phyloP scores from a whole-genome alignment of 768 basidiomycete species.

The Termitomyces sp. region DNA sequence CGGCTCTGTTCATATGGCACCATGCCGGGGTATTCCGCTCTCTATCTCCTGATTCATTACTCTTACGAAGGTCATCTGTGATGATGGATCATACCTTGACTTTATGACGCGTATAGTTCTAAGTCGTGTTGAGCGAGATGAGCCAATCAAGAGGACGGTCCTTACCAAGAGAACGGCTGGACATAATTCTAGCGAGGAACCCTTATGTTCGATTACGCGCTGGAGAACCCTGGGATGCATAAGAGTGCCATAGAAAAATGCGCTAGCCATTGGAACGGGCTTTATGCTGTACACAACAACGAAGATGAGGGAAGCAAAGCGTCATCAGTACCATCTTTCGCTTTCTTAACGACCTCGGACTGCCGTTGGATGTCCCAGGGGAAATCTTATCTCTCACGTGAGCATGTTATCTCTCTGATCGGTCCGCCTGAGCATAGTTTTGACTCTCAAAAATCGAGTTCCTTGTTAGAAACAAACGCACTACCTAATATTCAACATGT shows the following conservation, averaged over 20 bases:
- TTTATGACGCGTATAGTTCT: conserved; percentile 81
- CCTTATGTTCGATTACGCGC: conserved; percentile 68
- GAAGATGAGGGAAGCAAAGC: neutral
- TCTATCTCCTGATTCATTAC: conserved; percentile 23
- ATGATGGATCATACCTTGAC: conserved; percentile 44
- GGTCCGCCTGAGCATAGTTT: neutral
- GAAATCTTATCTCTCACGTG: neutral
- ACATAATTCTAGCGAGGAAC: conserved; percentile 55
- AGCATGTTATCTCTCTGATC: neutral
- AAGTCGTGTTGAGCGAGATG: neutral
- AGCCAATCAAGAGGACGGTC: neutral
- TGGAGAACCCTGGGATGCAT: conserved; percentile 82
- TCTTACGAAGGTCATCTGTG: neutral
- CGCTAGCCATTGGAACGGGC: conserved; percentile 17
- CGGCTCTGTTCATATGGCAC: conserved; percentile 50
- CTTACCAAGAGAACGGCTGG: conserved; percentile 72
- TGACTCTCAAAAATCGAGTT: no score
- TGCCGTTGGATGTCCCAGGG: neutral
- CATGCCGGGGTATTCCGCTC: conserved; percentile 80
- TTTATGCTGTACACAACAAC: neutral
- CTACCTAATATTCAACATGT: conserved; percentile 10
- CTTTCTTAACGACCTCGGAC: neutral
- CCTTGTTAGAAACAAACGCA: neutral
- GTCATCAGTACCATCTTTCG: neutral
- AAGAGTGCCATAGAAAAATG: conserved; percentile 89